Evolutionary conservation across 2,329 filamentous ascomycete species (phyloP), one percentile per base, ranked within the genome.

Genomic region (Ascocoryne sarcoides): DNA sequence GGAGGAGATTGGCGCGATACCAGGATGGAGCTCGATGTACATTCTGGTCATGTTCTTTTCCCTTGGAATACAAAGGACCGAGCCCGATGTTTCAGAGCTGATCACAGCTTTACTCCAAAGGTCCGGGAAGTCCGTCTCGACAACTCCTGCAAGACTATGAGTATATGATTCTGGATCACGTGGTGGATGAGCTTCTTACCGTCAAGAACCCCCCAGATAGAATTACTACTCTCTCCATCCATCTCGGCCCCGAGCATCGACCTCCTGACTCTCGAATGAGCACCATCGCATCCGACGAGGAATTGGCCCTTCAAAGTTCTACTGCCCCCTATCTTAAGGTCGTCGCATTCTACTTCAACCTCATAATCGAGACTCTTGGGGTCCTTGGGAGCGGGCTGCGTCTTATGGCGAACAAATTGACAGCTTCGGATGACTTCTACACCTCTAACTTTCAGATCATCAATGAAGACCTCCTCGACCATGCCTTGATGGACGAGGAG

Each of bases 51-150:
- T 59, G 18, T 62, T 63, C 40, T 73, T 70, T 57, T 81, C 76
- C 10, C 76, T 65, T 0, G 79, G 79, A 32, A 83, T 79, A 38
- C 79, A 69, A 41, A 82, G 65, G 29, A 82, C 62, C 15, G 69
- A 77, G 1, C 77, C 76, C 2, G 66, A 63, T 3, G 40, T 46
- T 2, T 64, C 60, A 0, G 75, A 76, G 48, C 75, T 70, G 23
- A 81, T 68, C 1, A 74, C 66, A 10, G 63, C 63, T 43, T 76
- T 71, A 49, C 71, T 71, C 44, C 79, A 70, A 28, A 82, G 72
- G 50, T 84, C 77, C 0, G 77, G 76, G 44, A 80, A 80, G 39
- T 56, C 44, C 19, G 54, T 57, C 15, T 55, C 50, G 10, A 56
- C 41, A 9, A 56, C 50, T 32, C 35, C 72, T 63, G 3, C 12